Percentiles rank a stretch among this genome's conserved stretches.
These are phyloP conservation scores for Coniochaeta ligniaria DNA, from an alignment of 2,329 filamentous ascomycete species.

Conservation along the genomic window DNA sequence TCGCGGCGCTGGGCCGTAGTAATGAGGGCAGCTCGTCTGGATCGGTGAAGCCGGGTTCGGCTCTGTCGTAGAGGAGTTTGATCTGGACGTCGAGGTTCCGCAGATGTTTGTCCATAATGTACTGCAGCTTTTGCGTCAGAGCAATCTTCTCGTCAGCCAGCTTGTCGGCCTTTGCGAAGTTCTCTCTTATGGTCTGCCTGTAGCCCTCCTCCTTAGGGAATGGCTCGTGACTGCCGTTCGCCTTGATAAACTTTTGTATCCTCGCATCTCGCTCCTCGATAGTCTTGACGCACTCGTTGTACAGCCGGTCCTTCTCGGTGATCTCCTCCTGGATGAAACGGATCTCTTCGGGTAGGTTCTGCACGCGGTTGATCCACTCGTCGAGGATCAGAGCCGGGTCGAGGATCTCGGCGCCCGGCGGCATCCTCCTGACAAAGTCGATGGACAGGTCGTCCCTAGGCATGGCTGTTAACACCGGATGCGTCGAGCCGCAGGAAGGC, in stretches of 20 bases:
- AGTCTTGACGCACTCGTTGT: constrained; percentile 59
- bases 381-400: constrained; percentile 67
- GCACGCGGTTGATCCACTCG: constrained; percentile 67
- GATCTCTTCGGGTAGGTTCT: constrained; percentile 76
- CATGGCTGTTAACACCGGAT: constrained; percentile 52
- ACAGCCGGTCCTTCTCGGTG: constrained; percentile 67
- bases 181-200: constrained; percentile 58
- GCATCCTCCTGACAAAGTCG: constrained; percentile 63
- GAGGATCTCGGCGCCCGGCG: constrained; percentile 46
- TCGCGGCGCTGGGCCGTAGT: constrained; percentile 50
- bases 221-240: constrained; percentile 63
- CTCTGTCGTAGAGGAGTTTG: constrained; percentile 53
- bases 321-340: constrained; percentile 81
- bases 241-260: constrained; percentile 76
- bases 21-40: constrained; percentile 58
- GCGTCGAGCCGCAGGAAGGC: constrained; percentile 7
- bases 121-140: constrained; percentile 57
- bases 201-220: constrained; percentile 71
- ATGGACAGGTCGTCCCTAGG: constrained; percentile 67
- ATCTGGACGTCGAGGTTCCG: constrained; percentile 56
- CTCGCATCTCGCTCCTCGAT: constrained; percentile 67
- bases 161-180: constrained; percentile 60
- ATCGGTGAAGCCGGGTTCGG: constrained; percentile 54
- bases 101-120: constrained; percentile 54
- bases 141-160: constrained; percentile 70